Evolutionary conservation across 1,284 basidiomycete genomes (phyloP).

Genomic region (Heterobasidion parviporum): DNA sequence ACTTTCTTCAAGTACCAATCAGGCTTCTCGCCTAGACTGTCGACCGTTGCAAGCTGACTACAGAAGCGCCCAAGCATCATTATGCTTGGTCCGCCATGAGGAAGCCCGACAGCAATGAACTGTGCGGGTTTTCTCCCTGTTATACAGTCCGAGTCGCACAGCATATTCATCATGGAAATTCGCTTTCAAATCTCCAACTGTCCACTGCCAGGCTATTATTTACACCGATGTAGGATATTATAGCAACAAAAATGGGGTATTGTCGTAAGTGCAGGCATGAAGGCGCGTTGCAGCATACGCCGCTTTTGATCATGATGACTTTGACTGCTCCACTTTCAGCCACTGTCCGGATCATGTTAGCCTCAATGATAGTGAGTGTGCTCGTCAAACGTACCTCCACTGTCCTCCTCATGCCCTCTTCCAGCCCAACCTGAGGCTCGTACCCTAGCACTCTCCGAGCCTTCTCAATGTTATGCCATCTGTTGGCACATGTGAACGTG

Average conservation of each 20-base stretch:
- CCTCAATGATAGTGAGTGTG: background rate
- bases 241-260: background rate
- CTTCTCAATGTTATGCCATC: slow-evolving; percentile 96
- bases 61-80: background rate
- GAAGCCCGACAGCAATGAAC: background rate
- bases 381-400: slow-evolving; percentile 50
- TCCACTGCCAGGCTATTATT: background rate
- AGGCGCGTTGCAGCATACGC: background rate
- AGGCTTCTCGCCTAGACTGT: background rate
- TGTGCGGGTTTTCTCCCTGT: background rate
- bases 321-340: slow-evolving; percentile 11
- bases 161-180: background rate
- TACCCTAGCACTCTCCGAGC: slow-evolving; percentile 89
- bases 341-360: slow-evolving; percentile 3
- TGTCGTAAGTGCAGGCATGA: background rate
- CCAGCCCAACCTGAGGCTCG: slow-evolving; percentile 83
- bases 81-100: background rate
- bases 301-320: slow-evolving; percentile 4
- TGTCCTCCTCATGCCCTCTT: slow-evolving; percentile 81
- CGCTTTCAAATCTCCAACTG: background rate
- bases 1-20: background rate
- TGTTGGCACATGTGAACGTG: slow-evolving; percentile 60
- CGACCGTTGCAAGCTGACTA: background rate
- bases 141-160: background rate
- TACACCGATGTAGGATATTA: too few species aligned